Evolutionary conservation across 805 yeast species (phyloP), one percentile per base, ranked within the genome.

Genomic region (Myxozyma vanderwaltii): DNA sequence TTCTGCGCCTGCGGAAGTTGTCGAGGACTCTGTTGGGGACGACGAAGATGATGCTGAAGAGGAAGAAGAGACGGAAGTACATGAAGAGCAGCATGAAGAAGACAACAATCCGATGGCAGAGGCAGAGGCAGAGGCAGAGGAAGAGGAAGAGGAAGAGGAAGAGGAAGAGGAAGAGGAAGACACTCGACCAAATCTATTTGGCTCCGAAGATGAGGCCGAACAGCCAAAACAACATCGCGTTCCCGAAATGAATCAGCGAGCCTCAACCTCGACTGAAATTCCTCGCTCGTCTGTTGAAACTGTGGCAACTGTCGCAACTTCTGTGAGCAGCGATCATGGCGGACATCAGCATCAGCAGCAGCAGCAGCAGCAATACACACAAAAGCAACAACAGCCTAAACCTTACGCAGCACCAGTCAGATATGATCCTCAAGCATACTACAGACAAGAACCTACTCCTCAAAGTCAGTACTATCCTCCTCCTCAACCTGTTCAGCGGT

Each of bases 131-230:
- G 29, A 31, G 21, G n/a, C 38, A 17, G 6, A 17, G 13, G 23
- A 17, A 31, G 23, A 38, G n/a, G 51, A 31, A 21, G 45, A 50
- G 26, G 54, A 50, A 21, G 54, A 40, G 15, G 52, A 48, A 13
- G 26, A 50, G n/a, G 29, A 50, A 26, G 46, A 45, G 38, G 26
- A 26, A 46, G 54, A 35, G 17, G 46, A 54, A n/a, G 60, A 59
- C 48, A 44, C 36, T 36, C 56, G 65, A 21, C 60, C 65, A 10
- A 23, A 21, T 17, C 50, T 61, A 36, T 61, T 50, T 54, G 63
- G 54, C 12, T 31, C 58, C 3, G 60, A 62, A 24, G 58, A 58
- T 40, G 63, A 59, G 15, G 51, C 21, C 4, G 55, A 54, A 24
- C 33, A 26, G n/a, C 40, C 51, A 17, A 44, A 41, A 19, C 43